Evolutionary conservation across 345 rosid genomes (phyloP).

Genomic region (Microcos paniculata): DNA sequence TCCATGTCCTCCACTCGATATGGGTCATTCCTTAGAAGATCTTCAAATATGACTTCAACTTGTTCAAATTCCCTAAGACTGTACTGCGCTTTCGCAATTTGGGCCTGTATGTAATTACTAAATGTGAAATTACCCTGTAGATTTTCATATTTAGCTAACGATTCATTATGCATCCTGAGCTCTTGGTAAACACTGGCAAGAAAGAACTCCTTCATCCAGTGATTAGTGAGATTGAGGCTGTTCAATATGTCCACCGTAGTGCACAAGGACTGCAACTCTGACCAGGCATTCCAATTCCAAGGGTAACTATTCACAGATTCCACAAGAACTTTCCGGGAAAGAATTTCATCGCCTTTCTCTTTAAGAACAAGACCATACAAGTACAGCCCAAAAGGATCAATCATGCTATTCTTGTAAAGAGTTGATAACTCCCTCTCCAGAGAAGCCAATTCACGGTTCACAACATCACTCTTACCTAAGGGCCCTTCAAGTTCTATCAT

Average conservation of each 20-base stretch:
- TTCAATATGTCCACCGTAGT: slow-evolving; percentile 67
- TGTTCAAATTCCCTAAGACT: slow-evolving; percentile 90
- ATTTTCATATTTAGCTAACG: slow-evolving; percentile 69
- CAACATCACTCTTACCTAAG: slow-evolving; percentile 72
- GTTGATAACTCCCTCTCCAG: slow-evolving; percentile 79
- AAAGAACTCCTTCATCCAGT: slow-evolving; percentile 99
- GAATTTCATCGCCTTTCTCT: slow-evolving; percentile 78
- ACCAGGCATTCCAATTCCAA: slow-evolving; percentile 99
- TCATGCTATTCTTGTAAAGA: slow-evolving; percentile 62
- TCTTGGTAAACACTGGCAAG: slow-evolving; percentile 84
- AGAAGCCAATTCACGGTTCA: slow-evolving; percentile 71
- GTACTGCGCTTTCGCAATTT: slow-evolving; percentile 90
- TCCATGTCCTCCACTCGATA: slow-evolving; percentile 96
- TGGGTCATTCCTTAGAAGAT: slow-evolving; percentile 78
- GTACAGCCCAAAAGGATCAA: slow-evolving; percentile 86
- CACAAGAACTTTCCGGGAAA: slow-evolving; percentile 68
- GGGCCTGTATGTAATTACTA: slow-evolving; percentile 91
- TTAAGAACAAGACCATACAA: slow-evolving; percentile 88
- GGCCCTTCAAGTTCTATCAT: slow-evolving; percentile 89
- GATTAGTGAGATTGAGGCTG: slow-evolving; percentile 69
- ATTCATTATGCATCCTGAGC: slow-evolving; percentile 83
- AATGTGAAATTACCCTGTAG: slow-evolving; percentile 71
- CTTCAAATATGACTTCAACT: slow-evolving; percentile 94
- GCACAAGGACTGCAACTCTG: slow-evolving; percentile 82
- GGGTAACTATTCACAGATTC: slow-evolving; percentile 95